Conservation (phyloP, 352 stramenopile genomes). For the Pythium insidiosum region DNA sequence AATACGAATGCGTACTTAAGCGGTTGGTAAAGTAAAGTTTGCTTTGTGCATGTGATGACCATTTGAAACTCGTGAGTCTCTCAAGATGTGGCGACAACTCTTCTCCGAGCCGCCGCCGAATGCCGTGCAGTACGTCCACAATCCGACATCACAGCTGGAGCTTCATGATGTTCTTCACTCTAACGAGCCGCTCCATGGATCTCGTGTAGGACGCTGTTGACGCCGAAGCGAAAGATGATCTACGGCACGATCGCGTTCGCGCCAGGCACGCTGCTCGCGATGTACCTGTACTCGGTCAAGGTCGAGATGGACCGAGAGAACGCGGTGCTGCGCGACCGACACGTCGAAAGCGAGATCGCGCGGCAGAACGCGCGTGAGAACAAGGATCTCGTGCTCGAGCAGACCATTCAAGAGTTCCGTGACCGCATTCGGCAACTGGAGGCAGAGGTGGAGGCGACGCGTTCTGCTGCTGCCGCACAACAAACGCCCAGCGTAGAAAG, state of each 20-base stretch:
- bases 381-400: constrained; percentile 42
- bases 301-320: constrained; percentile 60
- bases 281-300: constrained; percentile 73
- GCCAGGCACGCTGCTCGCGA: constrained; percentile 47
- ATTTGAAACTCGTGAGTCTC: background rate
- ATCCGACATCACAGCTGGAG: background rate
- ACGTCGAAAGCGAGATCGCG: constrained; percentile 24
- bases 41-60: background rate
- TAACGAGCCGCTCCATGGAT: too few species aligned
- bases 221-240: constrained; percentile 46
- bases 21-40: too few species aligned
- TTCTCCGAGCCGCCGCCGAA: constrained; percentile 58
- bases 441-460: constrained; percentile 27
- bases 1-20: too few species aligned
- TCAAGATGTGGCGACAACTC: constrained; percentile 55
- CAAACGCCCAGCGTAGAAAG: too few species aligned
- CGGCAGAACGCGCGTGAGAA: constrained; percentile 27
- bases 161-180: background rate
- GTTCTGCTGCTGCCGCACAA: too few species aligned
- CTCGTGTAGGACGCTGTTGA: constrained; percentile 42
- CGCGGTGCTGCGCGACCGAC: constrained; percentile 25
- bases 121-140: constrained; percentile 48
- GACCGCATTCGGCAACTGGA: constrained; percentile 48
- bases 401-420: constrained; percentile 54
- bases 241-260: constrained; percentile 67